Percentiles rank a stretch among this genome's conserved stretches.
These are phyloP conservation scores for Gnaphalium uliginosum DNA, from an alignment of 129 eudicot genomes.

Conservation along the genomic window DNA sequence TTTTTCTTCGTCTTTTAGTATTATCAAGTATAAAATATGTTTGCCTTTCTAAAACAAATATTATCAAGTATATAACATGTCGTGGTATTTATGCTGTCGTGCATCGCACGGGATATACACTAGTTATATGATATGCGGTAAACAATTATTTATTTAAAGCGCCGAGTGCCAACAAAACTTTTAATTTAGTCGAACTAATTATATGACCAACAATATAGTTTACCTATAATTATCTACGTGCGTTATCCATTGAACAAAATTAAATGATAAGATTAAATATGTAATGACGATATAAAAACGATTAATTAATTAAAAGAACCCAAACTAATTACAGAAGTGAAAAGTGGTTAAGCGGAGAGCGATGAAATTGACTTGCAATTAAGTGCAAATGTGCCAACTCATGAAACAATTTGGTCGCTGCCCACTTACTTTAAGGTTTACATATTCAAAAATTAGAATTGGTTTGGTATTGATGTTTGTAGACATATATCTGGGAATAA, in stretches of 20 bases:
- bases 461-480: too few species aligned
- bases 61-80: too few species aligned
- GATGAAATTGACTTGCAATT: slow-evolving; percentile 22
- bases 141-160: neutral
- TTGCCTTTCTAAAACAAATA: too few species aligned
- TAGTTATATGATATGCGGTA: too few species aligned
- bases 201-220: slow-evolving; percentile 18
- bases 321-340: neutral
- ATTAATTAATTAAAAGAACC: neutral
- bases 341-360: neutral
- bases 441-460: too few species aligned
- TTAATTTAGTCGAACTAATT: slow-evolving; percentile 16
- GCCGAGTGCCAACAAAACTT: neutral
- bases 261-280: neutral
- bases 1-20: too few species aligned
- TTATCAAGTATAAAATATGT: too few species aligned
- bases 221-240: slow-evolving; percentile 1
- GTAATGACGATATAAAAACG: neutral
- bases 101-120: too few species aligned
- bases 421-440: slow-evolving; percentile 11
- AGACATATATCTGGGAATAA: too few species aligned
- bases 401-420: slow-evolving; percentile 24
- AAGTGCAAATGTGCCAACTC: slow-evolving; percentile 29
- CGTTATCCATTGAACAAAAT: neutral
- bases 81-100: too few species aligned